Evolutionary conservation across 2,329 filamentous ascomycete species (phyloP).

Genomic region (Neurospora sp.): DNA sequence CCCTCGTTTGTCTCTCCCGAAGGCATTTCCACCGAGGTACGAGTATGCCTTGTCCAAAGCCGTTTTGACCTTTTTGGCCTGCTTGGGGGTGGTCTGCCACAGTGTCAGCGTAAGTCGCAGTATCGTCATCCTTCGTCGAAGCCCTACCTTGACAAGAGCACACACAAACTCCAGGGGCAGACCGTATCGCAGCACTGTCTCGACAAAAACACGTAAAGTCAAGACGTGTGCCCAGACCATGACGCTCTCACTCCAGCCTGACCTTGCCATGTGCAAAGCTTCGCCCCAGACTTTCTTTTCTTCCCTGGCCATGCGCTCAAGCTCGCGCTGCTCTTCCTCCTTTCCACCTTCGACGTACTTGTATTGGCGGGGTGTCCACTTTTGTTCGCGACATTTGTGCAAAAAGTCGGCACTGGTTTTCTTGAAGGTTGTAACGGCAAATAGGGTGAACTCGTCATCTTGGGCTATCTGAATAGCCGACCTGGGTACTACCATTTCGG

Average conservation of each 20-base stretch:
- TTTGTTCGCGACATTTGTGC: slow-evolving; percentile 82
- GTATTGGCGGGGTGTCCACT: slow-evolving; percentile 92
- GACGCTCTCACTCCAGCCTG: slow-evolving; percentile 91
- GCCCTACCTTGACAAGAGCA: slow-evolving; percentile 68
- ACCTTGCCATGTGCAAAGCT: slow-evolving; percentile 73
- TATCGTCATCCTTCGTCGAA: neutral
- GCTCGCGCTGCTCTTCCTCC: slow-evolving; percentile 80
- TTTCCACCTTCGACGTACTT: slow-evolving; percentile 83
- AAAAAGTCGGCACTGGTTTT: slow-evolving; percentile 81
- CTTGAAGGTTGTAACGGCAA: slow-evolving; percentile 86
- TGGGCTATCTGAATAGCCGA: slow-evolving; percentile 70
- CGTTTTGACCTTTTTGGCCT: slow-evolving; percentile 66
- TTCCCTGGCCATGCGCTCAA: slow-evolving; percentile 71
- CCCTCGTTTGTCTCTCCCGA: slow-evolving; percentile 88
- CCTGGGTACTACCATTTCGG: slow-evolving; percentile 87
- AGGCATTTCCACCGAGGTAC: slow-evolving; percentile 89
- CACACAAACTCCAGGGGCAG: slow-evolving; percentile 83
- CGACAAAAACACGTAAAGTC: slow-evolving; percentile 86
- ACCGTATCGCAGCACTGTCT: slow-evolving; percentile 94
- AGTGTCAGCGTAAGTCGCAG: slow-evolving; percentile 5
- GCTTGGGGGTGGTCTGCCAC: slow-evolving; percentile 68
- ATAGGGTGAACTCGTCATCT: slow-evolving; percentile 85
- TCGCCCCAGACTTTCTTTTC: slow-evolving; percentile 91
- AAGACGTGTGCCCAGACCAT: slow-evolving; percentile 95
- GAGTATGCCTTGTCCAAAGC: slow-evolving; percentile 77